phyloP scores from a whole-genome alignment of 352 stramenopile species.

The Globisporangium spiculum region DNA sequence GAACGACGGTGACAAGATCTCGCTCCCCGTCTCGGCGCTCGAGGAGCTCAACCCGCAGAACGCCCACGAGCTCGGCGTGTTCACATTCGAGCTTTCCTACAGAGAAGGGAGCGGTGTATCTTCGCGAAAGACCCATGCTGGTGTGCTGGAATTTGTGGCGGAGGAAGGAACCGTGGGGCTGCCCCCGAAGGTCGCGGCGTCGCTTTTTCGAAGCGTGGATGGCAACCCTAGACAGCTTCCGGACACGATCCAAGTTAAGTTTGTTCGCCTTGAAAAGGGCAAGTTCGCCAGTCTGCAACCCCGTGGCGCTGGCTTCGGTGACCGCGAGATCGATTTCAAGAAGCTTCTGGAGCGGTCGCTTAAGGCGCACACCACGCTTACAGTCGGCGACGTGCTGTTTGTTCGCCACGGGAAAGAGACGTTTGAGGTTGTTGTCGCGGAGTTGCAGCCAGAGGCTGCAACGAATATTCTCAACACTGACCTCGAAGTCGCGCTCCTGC shows the following conservation, averaged over 20 bases:
- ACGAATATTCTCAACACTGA: constrained; percentile 82
- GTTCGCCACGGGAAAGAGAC: constrained; percentile 71
- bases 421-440: constrained; percentile 65
- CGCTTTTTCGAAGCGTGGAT: constrained; percentile 38
- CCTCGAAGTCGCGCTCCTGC: constrained; percentile 76
- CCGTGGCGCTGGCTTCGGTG: constrained; percentile 59
- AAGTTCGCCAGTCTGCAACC: constrained; percentile 70
- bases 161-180: constrained; percentile 74
- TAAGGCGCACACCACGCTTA: constrained; percentile 73
- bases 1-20: constrained; percentile 74
- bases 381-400: constrained; percentile 69
- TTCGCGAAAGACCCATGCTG: constrained; percentile 54
- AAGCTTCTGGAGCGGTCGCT: constrained; percentile 71
- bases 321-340: constrained; percentile 82
- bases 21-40: constrained; percentile 68
- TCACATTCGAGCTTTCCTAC: constrained; percentile 79
- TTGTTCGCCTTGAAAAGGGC: constrained; percentile 69
- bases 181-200: constrained; percentile 73
- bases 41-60: constrained; percentile 76
- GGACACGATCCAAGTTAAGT: constrained; percentile 53
- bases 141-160: constrained; percentile 79
- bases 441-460: constrained; percentile 53
- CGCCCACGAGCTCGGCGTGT: constrained; percentile 69
- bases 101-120: constrained; percentile 14
- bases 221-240: constrained; percentile 19